These are phyloP conservation scores for Punica granatum DNA, from an alignment of 345 rosid species.

Conservation along the genomic window DNA sequence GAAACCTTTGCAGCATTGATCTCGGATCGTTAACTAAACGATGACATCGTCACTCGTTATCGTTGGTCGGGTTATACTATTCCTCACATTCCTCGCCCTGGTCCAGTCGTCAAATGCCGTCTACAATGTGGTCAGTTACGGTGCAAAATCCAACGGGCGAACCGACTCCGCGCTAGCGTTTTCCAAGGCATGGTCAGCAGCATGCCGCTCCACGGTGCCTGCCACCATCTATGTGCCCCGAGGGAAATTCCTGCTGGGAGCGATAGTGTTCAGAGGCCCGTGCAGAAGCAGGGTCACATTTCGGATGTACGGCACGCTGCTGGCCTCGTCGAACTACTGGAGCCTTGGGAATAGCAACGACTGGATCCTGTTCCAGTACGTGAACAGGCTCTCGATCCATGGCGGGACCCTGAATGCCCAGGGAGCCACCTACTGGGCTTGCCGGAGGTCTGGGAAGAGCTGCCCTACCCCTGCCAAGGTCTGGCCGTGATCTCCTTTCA, in stretches of 20 bases:
- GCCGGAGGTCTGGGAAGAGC: slow-evolving; percentile 13
- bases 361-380: slow-evolving; percentile 20
- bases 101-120: not conserved
- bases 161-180: slow-evolving; percentile 25
- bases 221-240: slow-evolving; percentile 23
- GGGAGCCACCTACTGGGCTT: slow-evolving; percentile 25
- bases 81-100: not conserved
- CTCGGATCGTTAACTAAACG: not conserved
- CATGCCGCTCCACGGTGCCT: slow-evolving; percentile 21
- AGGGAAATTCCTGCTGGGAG: slow-evolving; percentile 14
- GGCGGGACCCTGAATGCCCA: slow-evolving; percentile 27
- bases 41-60: no score
- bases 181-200: slow-evolving; percentile 17
- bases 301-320: slow-evolving; percentile 19
- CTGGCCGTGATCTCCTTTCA: not conserved
- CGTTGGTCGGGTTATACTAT: not conserved
- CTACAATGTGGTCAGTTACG: slow-evolving; percentile 13
- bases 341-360: slow-evolving; percentile 12
- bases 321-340: slow-evolving; percentile 23
- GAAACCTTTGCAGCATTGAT: not conserved
- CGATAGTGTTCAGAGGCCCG: slow-evolving; percentile 22
- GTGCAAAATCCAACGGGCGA: slow-evolving; percentile 21
- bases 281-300: slow-evolving; percentile 21
- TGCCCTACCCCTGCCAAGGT: slow-evolving; percentile 29
- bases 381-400: slow-evolving; percentile 15